Evolutionary conservation across 208 protist genomes (phyloP).

Genomic region (Leishmania arabica): DNA sequence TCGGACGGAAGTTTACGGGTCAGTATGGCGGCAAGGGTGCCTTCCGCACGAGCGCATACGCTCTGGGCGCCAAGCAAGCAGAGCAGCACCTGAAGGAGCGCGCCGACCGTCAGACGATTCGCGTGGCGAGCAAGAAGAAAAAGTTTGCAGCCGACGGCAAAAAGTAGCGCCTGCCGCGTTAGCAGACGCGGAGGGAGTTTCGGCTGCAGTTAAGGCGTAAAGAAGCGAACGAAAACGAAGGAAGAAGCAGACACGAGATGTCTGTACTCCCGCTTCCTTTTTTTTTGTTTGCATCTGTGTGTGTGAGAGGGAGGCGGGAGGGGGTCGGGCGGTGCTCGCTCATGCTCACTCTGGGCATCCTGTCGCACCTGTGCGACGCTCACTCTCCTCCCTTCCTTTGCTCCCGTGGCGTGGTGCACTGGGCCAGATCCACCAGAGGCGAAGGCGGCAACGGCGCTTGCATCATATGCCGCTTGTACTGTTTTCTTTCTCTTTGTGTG

Average conservation of each 20-base stretch:
- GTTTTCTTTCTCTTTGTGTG: neutral
- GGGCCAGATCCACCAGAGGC: neutral
- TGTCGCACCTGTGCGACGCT: neutral
- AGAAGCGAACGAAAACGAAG: neutral
- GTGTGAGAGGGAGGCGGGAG: too few relatives aligned
- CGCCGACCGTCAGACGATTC: slow-evolving; percentile 59
- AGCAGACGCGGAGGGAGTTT: neutral
- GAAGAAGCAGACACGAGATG: neutral
- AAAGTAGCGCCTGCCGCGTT: neutral
- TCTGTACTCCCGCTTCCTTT: neutral
- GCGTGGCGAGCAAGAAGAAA: slow-evolving; percentile 19
- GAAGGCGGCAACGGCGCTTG: too few relatives aligned
- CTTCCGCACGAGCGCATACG: slow-evolving; percentile 78
- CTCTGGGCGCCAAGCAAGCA: slow-evolving; percentile 74
- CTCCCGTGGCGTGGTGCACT: neutral
- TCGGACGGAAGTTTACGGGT: slow-evolving; percentile 74
- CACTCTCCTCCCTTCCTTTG: neutral
- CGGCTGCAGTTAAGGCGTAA: neutral
- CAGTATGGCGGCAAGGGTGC: slow-evolving; percentile 77
- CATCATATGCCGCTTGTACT: neutral
- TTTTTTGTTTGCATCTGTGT: neutral
- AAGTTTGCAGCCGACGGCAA: slow-evolving; percentile 5
- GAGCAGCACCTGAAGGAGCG: slow-evolving; percentile 70
- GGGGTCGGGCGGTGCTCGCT: neutral
- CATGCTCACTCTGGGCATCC: neutral